phyloP scores from a whole-genome alignment of 352 stramenopile genomes.

The Globisporangium mamillatum region DNA sequence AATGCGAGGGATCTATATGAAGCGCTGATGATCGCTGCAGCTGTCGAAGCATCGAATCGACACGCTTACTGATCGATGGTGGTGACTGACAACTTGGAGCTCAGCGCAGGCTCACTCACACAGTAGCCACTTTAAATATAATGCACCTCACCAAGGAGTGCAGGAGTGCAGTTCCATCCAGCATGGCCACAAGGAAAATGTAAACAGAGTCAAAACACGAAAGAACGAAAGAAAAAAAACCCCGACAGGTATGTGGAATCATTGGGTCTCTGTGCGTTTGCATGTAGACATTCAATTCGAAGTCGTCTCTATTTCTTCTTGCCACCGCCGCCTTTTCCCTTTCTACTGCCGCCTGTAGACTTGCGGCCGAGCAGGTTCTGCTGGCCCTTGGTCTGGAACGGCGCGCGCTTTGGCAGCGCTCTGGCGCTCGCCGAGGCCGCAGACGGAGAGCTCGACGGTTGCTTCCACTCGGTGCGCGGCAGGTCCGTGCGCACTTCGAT shows the following conservation, averaged over 20 bases:
- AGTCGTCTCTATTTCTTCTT: conserved; percentile 34
- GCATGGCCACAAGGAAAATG: background rate
- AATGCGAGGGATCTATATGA: conserved; percentile 67
- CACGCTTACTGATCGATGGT: conserved; percentile 4
- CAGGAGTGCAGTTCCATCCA: background rate
- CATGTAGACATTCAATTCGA: background rate
- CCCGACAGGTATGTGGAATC: too few species aligned
- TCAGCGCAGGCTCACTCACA: background rate
- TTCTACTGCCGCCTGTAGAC: conserved; percentile 10
- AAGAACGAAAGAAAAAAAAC: background rate
- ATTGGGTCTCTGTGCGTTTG: conserved; percentile 22
- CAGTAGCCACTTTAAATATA: background rate
- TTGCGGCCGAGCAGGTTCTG: conserved; percentile 38
- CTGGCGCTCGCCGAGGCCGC: background rate
- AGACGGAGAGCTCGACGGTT: conserved; percentile 10
- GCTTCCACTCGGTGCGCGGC: conserved; percentile 63
- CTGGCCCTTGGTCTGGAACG: conserved; percentile 20
- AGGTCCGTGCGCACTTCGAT: conserved; percentile 68
- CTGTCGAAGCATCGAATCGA: conserved; percentile 43
- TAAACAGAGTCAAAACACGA: background rate
- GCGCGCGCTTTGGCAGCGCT: conserved; percentile 23
- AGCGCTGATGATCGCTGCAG: conserved; percentile 56
- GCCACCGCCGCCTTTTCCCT: conserved; percentile 7
- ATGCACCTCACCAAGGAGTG: background rate
- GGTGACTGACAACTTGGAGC: background rate